Evolutionary conservation across 495 filamentous ascomycete genomes (phyloP).

Genomic region (Penicillium coprophilum): DNA sequence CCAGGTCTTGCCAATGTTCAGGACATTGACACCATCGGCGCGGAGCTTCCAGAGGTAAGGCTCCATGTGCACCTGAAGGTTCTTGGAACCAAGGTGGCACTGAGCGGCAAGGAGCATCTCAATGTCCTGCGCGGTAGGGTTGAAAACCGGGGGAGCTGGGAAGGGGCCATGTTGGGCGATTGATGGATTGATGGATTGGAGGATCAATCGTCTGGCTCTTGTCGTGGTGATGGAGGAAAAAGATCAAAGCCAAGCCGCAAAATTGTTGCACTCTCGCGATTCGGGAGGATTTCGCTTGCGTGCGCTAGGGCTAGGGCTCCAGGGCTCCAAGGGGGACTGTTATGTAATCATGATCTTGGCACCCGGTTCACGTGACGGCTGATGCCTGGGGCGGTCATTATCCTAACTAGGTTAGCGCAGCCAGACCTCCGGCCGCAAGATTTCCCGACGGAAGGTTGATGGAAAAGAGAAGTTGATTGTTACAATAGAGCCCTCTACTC

Average conservation of each 20-base stretch:
- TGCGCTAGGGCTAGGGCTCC: constrained; percentile 44
- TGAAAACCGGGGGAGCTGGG: constrained; percentile 87
- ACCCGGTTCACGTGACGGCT: background rate
- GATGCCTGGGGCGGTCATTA: constrained; percentile 18
- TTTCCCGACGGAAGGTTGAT: constrained; percentile 35
- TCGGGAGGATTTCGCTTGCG: constrained; percentile 45
- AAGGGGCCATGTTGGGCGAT: constrained; percentile 84
- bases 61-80: constrained; percentile 98
- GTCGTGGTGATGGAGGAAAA: constrained; percentile 45
- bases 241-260: constrained; percentile 37
- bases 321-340: background rate
- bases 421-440: constrained; percentile 24
- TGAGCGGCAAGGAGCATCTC: constrained; percentile 98
- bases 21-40: constrained; percentile 93
- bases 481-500: constrained; percentile 2
- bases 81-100: constrained; percentile 97
- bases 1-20: constrained; percentile 99
- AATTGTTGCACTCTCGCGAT: constrained; percentile 32
- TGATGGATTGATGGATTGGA: constrained; percentile 52
- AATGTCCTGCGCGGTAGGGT: constrained; percentile 84
- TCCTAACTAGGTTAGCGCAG: constrained; percentile 31
- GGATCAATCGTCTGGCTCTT: constrained; percentile 56
- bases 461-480: constrained; percentile 25
- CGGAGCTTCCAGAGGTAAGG: constrained; percentile 99
- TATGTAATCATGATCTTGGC: constrained; percentile 12